Conservation (phyloP, 148 eudicot genomes). For the Silene latifolia region DNA sequence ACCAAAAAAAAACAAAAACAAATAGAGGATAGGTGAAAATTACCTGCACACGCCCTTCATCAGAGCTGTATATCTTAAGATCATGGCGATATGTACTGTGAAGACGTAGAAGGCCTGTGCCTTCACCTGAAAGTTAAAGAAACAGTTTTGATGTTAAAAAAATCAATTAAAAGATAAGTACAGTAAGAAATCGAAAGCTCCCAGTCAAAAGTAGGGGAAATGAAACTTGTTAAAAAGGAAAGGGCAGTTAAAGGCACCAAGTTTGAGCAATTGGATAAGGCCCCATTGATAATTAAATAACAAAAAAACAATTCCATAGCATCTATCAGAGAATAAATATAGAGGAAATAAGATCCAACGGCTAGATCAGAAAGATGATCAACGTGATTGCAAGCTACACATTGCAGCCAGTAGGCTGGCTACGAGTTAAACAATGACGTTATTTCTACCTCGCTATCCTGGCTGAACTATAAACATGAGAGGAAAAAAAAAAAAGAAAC, state of each 20-base stretch:
- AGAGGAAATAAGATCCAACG: too few species aligned
- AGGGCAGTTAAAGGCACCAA: neutral
- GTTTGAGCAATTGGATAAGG: neutral
- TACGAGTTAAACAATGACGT: too few species aligned
- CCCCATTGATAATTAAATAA: too few species aligned
- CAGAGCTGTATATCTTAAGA: conserved; percentile 96
- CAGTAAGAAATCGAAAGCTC: neutral
- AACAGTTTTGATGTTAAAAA: neutral
- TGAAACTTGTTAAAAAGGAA: neutral
- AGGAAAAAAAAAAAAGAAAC: too few species aligned
- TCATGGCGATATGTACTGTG: conserved; percentile 99
- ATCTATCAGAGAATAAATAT: too few species aligned
- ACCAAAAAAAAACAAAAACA: too few species aligned
- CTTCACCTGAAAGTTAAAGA: conserved; percentile 70
- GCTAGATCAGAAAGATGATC: too few species aligned
- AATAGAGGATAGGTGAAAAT: neutral
- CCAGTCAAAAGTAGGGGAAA: neutral
- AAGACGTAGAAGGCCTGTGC: conserved; percentile 96
- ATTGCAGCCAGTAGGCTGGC: too few species aligned
- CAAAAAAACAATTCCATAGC: too few species aligned
- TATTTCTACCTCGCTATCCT: too few species aligned
- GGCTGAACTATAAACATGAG: too few species aligned
- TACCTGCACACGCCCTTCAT: conserved; percentile 99
- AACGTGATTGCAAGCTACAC: too few species aligned
- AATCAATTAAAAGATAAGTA: neutral